These are phyloP conservation scores for Spizellomyces punctatus DNA, from an alignment of 192 early-diverging fungal species.

Conservation along the genomic window DNA sequence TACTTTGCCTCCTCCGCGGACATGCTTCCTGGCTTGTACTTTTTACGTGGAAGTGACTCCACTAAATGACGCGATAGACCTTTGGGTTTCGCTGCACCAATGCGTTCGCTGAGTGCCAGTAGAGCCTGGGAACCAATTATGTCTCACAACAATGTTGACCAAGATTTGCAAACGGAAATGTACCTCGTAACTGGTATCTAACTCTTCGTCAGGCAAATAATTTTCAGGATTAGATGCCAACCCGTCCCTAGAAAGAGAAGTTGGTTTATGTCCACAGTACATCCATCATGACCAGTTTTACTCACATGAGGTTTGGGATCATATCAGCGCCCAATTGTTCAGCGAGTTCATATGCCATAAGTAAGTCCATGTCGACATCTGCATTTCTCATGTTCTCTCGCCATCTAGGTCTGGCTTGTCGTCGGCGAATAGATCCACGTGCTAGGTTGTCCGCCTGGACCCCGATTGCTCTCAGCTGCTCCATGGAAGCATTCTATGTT, in stretches of 20 bases:
- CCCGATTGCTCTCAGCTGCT: too few species aligned
- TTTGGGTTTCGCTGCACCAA: conserved; percentile 29
- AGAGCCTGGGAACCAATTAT: background rate
- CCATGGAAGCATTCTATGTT: too few species aligned
- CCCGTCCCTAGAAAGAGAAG: background rate
- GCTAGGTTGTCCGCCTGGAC: too few species aligned
- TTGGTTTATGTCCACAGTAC: too few species aligned
- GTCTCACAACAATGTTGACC: too few species aligned
- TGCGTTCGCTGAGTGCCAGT: conserved; percentile 23
- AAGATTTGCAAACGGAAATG: background rate
- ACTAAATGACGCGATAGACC: conserved; percentile 5
- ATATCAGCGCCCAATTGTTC: background rate
- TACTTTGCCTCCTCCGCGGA: conserved; percentile 8
- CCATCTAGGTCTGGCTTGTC: too few species aligned
- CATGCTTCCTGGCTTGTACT: conserved; percentile 12
- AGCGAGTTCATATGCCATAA: background rate
- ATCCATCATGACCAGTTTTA: background rate
- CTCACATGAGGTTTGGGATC: background rate
- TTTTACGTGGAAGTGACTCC: background rate
- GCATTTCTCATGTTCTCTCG: background rate
- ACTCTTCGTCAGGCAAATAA: conserved; percentile 23
- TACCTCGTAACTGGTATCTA: conserved; percentile 26
- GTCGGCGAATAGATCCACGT: too few species aligned
- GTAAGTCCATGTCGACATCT: background rate
- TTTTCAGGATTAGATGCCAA: conserved; percentile 8